Percentiles rank a stretch among this genome's conserved stretches.
Conservation (phyloP, 2,329 filamentous ascomycete genomes). For the Lasiodiplodia sp. region DNA sequence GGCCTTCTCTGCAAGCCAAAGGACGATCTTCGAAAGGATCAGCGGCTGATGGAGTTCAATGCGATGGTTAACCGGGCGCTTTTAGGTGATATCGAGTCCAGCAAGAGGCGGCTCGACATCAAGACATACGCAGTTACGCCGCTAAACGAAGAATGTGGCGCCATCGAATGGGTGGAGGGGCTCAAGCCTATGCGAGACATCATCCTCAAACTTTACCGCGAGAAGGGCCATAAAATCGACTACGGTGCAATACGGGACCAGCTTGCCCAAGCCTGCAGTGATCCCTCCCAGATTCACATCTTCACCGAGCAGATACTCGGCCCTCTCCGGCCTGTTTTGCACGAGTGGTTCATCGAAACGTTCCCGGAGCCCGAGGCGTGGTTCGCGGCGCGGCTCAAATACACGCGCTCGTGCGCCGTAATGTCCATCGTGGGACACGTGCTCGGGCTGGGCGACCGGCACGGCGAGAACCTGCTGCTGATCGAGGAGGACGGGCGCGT, state of each 20-base stretch:
- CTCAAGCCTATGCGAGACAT: constrained; percentile 94
- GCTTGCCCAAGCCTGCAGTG: constrained; percentile 68
- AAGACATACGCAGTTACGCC: constrained; percentile 97
- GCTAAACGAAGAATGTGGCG: constrained; percentile 94
- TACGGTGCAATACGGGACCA: constrained; percentile 69
- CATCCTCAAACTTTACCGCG: constrained; percentile 77
- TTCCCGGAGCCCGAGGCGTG: constrained; percentile 93
- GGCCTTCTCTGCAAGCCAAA: constrained; percentile 96
- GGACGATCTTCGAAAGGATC: constrained; percentile 95
- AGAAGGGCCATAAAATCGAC: constrained; percentile 72
- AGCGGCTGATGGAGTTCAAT: constrained; percentile 99
- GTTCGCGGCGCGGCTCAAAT: constrained; percentile 87
- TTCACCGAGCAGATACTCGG: constrained; percentile 71
- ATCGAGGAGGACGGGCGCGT: constrained; percentile 93
- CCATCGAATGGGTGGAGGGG: constrained; percentile 98
- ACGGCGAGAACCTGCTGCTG: constrained; percentile 95
- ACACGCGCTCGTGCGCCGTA: constrained; percentile 92
- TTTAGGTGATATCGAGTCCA: constrained; percentile 89
- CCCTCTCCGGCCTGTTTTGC: constrained; percentile 82
- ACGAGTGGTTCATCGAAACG: constrained; percentile 94
- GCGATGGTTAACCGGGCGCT: constrained; percentile 95
- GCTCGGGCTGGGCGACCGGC: constrained; percentile 88
- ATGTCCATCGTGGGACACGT: constrained; percentile 99
- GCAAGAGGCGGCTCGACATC: constrained; percentile 89
- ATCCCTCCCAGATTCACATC: constrained; percentile 66